Base-by-base conservation (phyloP, 148 eudicot genomes). In the Heliosperma pusillum region DNA sequence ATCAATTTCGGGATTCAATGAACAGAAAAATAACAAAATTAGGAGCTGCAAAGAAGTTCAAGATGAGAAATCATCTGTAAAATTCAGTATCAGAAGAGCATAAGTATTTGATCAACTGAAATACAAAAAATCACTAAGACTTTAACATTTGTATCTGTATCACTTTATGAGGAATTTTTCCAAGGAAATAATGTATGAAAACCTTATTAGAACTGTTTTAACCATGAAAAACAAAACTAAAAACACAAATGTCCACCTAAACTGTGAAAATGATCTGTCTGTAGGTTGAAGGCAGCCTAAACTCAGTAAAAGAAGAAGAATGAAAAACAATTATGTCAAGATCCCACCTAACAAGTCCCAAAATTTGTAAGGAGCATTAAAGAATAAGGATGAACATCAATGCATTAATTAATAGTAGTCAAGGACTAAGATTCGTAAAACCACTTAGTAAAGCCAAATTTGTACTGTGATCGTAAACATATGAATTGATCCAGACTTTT, bases 71-170 rank as follows among this genome's bases (percentile, higher is more conserved):
- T 40, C 16, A 27, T 67, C 21, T 20, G 22, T 40, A 10, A 20
- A 67, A 67, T 40, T 53, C 70, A 40, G 26, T 29, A 42, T 67
- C 53, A 20, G 52, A 66, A 67, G 70, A 40, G 5, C 52, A 67
- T 0, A 67, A 40, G 26, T 40, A 67, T 40, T 21, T 63, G 24
- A 40, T n/a, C 7, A 6, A 40, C 21, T 42, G 25, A 44, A 67
- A n/a, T 21, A 21, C 55, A 47, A 10, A 30, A 67, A 40, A 15
- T 67, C 15, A 42, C 27, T 19, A 10, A 10, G 71, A 44, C 27
- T 30, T 0, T 67, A 33, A 66, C 24, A 1, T 33, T 17, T 5
- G n/a, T 30, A 65, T 65, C 47, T 36, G 4, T 33, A 30, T 65
- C 33, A 66, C 47, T 66, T 1, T 29, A 33, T 1, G 27, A 1